Conservation (phyloP, 192 early-diverging fungal genomes). For the Globomyces pollinis-pini region DNA sequence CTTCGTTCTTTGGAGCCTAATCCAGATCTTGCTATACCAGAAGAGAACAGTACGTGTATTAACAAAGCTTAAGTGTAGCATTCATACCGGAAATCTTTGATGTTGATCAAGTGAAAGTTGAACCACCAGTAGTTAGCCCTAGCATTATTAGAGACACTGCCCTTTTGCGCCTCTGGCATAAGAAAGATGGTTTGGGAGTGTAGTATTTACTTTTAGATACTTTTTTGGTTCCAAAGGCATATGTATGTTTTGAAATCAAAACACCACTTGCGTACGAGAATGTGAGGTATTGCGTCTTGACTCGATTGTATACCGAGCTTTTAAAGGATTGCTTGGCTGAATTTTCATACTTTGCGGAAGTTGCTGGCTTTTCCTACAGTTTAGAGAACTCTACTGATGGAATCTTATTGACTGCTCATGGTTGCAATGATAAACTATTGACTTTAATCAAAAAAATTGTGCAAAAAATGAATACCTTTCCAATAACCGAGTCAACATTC, state of each 20-base stretch:
- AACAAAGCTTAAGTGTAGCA: not conserved
- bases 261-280: constrained; percentile 68
- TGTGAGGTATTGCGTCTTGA: constrained; percentile 62
- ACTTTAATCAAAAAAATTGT: constrained; percentile 65
- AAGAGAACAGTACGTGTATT: not conserved
- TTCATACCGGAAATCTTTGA: constrained; percentile 71
- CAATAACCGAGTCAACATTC: constrained; percentile 67
- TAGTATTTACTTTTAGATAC: constrained; percentile 17
- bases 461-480: constrained; percentile 52
- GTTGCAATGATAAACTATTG: constrained; percentile 84
- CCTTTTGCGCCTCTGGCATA: constrained; percentile 75
- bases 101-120: constrained; percentile 30
- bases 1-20: not conserved
- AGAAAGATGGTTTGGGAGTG: constrained; percentile 68
- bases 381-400: constrained; percentile 65
- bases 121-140: constrained; percentile 28
- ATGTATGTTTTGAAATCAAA: constrained; percentile 57
- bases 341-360: constrained; percentile 81
- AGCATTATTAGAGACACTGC: constrained; percentile 52
- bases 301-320: constrained; percentile 65
- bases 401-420: constrained; percentile 61
- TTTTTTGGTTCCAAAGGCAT: constrained; percentile 84
- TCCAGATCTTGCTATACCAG: not conserved
- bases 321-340: constrained; percentile 80
- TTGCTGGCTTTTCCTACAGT: constrained; percentile 75